A percentile compares a stretch with the other conserved stretches of the same genome.
Evolutionary conservation across 2,329 filamentous ascomycete species (phyloP).

Genomic region (Apiospora koreana): DNA sequence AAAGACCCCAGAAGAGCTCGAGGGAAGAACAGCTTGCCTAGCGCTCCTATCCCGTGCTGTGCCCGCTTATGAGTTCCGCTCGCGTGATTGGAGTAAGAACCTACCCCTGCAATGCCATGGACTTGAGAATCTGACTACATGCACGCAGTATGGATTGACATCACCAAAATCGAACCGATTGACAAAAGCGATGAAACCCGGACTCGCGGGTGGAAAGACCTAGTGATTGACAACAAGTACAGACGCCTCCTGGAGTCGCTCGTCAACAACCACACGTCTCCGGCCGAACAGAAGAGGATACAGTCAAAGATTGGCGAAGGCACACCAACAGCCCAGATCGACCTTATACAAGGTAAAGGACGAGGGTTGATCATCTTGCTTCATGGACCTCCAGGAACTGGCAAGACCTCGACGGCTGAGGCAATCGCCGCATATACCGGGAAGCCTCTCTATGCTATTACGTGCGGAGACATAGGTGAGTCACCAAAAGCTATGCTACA

Average conservation of each 20-base stretch:
- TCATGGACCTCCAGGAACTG: constrained; percentile 45
- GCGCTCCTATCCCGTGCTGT: not conserved
- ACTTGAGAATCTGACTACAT: not conserved
- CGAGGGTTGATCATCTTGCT: constrained; percentile 46
- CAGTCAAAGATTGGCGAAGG: not conserved
- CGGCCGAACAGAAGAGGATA: not conserved
- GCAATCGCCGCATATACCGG: constrained; percentile 37
- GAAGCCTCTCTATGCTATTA: constrained; percentile 34
- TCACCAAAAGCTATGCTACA: not conserved
- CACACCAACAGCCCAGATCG: not conserved
- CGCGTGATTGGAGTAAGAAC: not conserved
- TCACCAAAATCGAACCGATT: constrained; percentile 2
- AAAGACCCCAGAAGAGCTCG: not conserved
- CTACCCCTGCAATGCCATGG: not conserved
- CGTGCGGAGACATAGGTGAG: constrained; percentile 28
- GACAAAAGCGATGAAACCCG: constrained; percentile 2
- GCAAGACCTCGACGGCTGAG: constrained; percentile 39
- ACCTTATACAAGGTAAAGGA: constrained; percentile 21
- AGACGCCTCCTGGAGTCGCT: constrained; percentile 15
- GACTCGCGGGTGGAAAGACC: not conserved
- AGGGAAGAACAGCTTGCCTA: not conserved
- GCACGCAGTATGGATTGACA: not conserved
- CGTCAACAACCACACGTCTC: constrained; percentile 17
- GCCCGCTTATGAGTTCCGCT: not conserved
- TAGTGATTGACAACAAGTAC: not conserved